Conservation (phyloP, 2,329 filamentous ascomycete species). For the Cyphellophora attinorum region DNA sequence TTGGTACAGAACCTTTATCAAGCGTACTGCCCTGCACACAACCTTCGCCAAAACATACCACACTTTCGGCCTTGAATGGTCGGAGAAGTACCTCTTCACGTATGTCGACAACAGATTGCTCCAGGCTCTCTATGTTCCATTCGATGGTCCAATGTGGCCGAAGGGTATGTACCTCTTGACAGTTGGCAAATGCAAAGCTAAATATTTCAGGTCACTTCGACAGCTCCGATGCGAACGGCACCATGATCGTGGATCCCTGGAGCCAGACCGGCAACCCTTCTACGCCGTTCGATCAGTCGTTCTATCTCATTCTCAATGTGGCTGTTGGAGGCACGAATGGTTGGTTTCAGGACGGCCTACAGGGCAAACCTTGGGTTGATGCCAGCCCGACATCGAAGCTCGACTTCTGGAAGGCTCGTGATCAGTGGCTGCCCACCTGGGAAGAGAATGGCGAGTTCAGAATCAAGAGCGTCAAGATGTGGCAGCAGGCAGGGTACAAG, state of each 20-base stretch:
- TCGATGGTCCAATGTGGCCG: constrained; percentile 57
- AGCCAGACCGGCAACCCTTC: constrained; percentile 48
- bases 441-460: constrained; percentile 50
- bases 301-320: constrained; percentile 68
- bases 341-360: constrained; percentile 68
- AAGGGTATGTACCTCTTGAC: too few relatives aligned
- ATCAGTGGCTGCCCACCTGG: constrained; percentile 64
- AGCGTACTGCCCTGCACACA: constrained; percentile 63
- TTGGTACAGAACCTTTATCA: constrained; percentile 77
- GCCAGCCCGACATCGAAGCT: constrained; percentile 53
- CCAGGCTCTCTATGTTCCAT: constrained; percentile 72
- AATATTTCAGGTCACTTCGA: constrained; percentile 54
- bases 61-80: constrained; percentile 78
- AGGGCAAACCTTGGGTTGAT: constrained; percentile 73
- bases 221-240: constrained; percentile 54
- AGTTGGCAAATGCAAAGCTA: too few relatives aligned
- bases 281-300: constrained; percentile 66
- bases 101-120: constrained; percentile 73
- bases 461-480: constrained; percentile 60
- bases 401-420: constrained; percentile 65
- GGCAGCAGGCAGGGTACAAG: constrained; percentile 38
- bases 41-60: constrained; percentile 63
- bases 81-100: constrained; percentile 77
- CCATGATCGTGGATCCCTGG: constrained; percentile 56
- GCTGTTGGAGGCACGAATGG: constrained; percentile 71